These are phyloP conservation scores for Aspergillus spinulosporus DNA, from an alignment of 2,329 filamentous ascomycete genomes.

Conservation along the genomic window DNA sequence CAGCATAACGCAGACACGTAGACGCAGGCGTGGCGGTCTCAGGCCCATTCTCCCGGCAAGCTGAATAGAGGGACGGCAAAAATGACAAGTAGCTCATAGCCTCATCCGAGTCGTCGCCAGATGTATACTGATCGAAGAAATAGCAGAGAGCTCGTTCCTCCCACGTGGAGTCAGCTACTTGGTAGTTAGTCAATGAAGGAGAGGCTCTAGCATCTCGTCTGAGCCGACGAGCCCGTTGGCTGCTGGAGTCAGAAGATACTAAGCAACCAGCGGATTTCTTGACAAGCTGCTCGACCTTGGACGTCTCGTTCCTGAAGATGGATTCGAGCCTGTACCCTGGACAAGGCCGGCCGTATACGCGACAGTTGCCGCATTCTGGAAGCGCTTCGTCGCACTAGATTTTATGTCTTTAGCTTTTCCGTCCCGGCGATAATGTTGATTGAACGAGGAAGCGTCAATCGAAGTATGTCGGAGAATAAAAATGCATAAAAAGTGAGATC, in stretches of 20 bases:
- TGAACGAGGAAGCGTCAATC: neutral
- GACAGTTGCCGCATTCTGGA: slow-evolving; percentile 39
- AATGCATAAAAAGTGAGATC: neutral
- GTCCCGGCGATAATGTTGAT: neutral
- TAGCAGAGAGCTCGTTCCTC: slow-evolving; percentile 42
- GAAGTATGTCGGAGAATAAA: neutral
- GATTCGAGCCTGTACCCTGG: slow-evolving; percentile 39
- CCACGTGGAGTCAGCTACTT: slow-evolving; percentile 34
- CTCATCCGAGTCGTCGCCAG: slow-evolving; percentile 25
- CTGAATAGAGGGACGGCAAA: slow-evolving; percentile 37
- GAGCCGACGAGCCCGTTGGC: neutral
- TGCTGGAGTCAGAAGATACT: neutral
- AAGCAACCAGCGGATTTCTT: slow-evolving; percentile 21
- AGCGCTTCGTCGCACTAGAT: slow-evolving; percentile 42
- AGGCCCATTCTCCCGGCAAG: slow-evolving; percentile 25
- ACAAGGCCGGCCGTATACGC: slow-evolving; percentile 37
- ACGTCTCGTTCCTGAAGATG: slow-evolving; percentile 39
- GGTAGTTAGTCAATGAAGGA: slow-evolving; percentile 20
- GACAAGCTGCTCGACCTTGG: slow-evolving; percentile 30
- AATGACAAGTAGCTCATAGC: slow-evolving; percentile 38
- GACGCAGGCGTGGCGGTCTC: slow-evolving; percentile 21
- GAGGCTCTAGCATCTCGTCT: slow-evolving; percentile 4
- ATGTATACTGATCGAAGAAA: slow-evolving; percentile 45
- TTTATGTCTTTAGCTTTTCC: slow-evolving; percentile 15
- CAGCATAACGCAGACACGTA: slow-evolving; percentile 35